phyloP scores from a whole-genome alignment of 1,284 basidiomycete species.

The Apiotrichum sp. region DNA sequence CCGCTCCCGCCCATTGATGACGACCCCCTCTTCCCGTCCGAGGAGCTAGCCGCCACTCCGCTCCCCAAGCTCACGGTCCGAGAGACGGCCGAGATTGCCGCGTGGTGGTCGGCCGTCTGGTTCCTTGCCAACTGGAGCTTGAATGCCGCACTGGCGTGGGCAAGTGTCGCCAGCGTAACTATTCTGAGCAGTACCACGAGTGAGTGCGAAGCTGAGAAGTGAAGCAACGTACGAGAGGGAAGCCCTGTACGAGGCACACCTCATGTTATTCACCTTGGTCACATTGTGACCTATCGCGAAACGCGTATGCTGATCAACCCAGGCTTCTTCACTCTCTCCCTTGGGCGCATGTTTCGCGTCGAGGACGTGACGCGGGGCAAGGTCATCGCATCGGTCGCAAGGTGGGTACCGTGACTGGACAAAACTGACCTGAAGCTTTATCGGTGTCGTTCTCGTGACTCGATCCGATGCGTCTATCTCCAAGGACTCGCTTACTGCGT shows the following conservation, averaged over 20 bases:
- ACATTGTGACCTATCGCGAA: too few relatives aligned
- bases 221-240: background rate
- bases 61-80: conserved; percentile 52
- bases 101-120: conserved; percentile 76
- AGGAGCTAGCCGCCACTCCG: background rate
- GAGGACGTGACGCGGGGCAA: conserved; percentile 72
- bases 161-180: conserved; percentile 84
- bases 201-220: conserved; percentile 46
- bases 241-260: too few relatives aligned
- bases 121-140: conserved; percentile 86
- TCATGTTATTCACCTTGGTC: too few relatives aligned
- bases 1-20: conserved; percentile 21
- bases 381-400: conserved; percentile 66
- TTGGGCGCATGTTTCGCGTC: conserved; percentile 78
- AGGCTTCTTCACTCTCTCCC: conserved; percentile 90
- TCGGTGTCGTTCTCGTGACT: conserved; percentile 80
- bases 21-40: too few relatives aligned
- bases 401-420: too few relatives aligned
- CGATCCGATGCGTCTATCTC: conserved; percentile 59
- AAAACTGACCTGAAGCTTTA: conserved; percentile 54
- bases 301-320: background rate
- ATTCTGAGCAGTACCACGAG: conserved; percentile 83
- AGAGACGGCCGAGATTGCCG: conserved; percentile 71
- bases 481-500: conserved; percentile 13
- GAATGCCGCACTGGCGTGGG: conserved; percentile 73